These are phyloP conservation scores for Globisporangium rhizosaccharum DNA, from an alignment of 352 stramenopile genomes.

Conservation along the genomic window DNA sequence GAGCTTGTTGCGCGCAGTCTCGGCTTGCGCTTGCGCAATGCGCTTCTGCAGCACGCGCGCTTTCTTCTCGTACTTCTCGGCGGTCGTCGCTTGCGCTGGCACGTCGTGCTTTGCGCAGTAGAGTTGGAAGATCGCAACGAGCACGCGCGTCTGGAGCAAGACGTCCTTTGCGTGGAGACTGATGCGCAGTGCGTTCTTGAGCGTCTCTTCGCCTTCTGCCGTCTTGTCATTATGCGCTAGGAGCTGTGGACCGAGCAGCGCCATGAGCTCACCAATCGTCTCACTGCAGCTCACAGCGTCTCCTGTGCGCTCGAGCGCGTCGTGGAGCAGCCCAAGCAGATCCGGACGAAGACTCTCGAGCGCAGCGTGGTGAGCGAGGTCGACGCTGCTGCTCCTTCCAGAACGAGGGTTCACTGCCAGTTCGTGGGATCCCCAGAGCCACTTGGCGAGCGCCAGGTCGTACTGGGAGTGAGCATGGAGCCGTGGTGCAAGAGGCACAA, in stretches of 20 bases:
- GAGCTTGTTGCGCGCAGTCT: constrained; percentile 26
- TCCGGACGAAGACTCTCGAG: constrained; percentile 48
- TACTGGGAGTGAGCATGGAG: constrained; percentile 45
- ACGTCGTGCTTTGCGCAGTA: constrained; percentile 35
- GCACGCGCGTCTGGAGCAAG: constrained; percentile 54
- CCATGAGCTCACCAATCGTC: constrained; percentile 62
- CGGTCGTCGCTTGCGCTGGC: constrained; percentile 35
- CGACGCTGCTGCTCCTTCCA: constrained; percentile 1
- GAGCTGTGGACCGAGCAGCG: constrained; percentile 53
- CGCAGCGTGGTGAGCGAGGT: constrained; percentile 18
- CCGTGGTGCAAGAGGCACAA: too few species aligned
- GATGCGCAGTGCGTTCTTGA: constrained; percentile 50
- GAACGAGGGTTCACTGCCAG: constrained; percentile 6
- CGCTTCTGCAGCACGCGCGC: constrained; percentile 39
- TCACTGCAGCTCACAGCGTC: constrained; percentile 48
- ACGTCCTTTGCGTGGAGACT: constrained; percentile 62
- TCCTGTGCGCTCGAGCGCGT: constrained; percentile 38
- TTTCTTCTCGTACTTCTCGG: constrained; percentile 68
- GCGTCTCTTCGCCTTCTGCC: constrained; percentile 52
- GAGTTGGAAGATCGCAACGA: constrained; percentile 51
- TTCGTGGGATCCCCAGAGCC: constrained; percentile 62
- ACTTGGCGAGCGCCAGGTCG: constrained; percentile 63
- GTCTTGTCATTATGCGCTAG: constrained; percentile 24
- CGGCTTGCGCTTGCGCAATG: constrained; percentile 35
- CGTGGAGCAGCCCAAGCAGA: constrained; percentile 35